Conservation (phyloP, 75 land plant genomes). For the Selaginella tamariscina region DNA sequence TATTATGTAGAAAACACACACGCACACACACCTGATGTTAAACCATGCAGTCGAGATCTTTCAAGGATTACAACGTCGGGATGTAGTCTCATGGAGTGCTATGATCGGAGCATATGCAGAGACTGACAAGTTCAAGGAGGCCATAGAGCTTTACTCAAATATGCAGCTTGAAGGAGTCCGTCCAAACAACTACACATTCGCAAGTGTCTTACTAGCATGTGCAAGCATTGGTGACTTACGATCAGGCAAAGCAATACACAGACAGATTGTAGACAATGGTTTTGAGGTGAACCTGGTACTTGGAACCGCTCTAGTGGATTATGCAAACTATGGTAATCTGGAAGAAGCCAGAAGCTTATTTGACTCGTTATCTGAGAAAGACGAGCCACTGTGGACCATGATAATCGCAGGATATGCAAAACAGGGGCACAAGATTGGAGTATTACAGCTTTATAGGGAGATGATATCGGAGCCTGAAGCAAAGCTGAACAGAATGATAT, state of each 20-base stretch:
- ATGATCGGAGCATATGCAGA: constrained; percentile 7
- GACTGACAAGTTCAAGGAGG: background rate
- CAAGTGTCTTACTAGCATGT: background rate
- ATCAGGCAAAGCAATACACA: background rate
- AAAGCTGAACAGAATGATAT: constrained; percentile 42
- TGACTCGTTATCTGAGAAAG: background rate
- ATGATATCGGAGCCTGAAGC: constrained; percentile 31
- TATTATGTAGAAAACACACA: no score
- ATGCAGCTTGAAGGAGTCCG: constrained; percentile 7
- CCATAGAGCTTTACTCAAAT: background rate
- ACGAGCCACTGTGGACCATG: background rate
- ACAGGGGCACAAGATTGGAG: background rate
- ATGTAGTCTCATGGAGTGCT: constrained; percentile 1
- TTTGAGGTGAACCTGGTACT: background rate
- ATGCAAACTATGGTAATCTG: background rate
- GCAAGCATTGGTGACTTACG: background rate
- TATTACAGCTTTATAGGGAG: constrained; percentile 22
- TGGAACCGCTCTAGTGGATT: constrained; percentile 1
- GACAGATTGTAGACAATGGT: constrained; percentile 1
- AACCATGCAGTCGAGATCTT: background rate
- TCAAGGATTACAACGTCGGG: background rate
- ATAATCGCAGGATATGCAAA: constrained; percentile 2
- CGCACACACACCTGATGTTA: no score
- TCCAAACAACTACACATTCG: background rate
- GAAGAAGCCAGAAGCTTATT: background rate